Conservation (phyloP, 768 basidiomycete genomes). For the Termitomyces sp. region DNA sequence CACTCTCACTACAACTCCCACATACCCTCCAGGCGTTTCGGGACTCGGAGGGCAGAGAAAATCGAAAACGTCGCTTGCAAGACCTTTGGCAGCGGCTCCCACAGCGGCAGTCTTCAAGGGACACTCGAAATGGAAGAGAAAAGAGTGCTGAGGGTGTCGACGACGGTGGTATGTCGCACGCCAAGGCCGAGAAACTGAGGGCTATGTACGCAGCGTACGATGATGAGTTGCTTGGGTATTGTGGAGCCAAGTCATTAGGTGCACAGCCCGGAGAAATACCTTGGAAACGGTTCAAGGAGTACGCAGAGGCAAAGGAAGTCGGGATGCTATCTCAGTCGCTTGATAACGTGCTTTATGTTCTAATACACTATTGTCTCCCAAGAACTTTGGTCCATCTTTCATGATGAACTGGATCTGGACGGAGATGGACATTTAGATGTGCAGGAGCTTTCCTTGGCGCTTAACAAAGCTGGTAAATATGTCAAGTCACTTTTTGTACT, state of each 20-base stretch:
- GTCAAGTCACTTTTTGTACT: not conserved
- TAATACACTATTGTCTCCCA: not conserved
- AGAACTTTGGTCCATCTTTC: slow-evolving; percentile 93
- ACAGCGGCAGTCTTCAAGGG: slow-evolving; percentile 15
- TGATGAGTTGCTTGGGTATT: slow-evolving; percentile 61
- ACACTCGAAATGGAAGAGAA: slow-evolving; percentile 4
- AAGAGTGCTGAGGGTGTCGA: slow-evolving; percentile 6
- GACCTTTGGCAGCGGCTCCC: slow-evolving; percentile 60
- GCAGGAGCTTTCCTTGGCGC: slow-evolving; percentile 31
- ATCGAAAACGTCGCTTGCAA: slow-evolving; percentile 53
- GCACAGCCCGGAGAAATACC: slow-evolving; percentile 41
- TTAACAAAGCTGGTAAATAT: slow-evolving; percentile 64
- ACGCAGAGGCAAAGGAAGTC: slow-evolving; percentile 75
- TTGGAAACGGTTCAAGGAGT: slow-evolving; percentile 70
- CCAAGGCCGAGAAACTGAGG: slow-evolving; percentile 57
- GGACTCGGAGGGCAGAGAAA: slow-evolving; percentile 54
- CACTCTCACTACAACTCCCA: slow-evolving; percentile 30
- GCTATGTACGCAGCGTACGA: slow-evolving; percentile 78
- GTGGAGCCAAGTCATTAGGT: slow-evolving; percentile 37
- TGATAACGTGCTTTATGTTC: slow-evolving; percentile 11
- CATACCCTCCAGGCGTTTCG: slow-evolving; percentile 59
- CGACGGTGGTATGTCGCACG: slow-evolving; percentile 39
- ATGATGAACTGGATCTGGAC: slow-evolving; percentile 85
- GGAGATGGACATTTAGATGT: slow-evolving; percentile 79
- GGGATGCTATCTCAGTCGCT: slow-evolving; percentile 41